Base-by-base conservation (phyloP, 768 basidiomycete genomes). In the Pleurotus sapidus region DNA sequence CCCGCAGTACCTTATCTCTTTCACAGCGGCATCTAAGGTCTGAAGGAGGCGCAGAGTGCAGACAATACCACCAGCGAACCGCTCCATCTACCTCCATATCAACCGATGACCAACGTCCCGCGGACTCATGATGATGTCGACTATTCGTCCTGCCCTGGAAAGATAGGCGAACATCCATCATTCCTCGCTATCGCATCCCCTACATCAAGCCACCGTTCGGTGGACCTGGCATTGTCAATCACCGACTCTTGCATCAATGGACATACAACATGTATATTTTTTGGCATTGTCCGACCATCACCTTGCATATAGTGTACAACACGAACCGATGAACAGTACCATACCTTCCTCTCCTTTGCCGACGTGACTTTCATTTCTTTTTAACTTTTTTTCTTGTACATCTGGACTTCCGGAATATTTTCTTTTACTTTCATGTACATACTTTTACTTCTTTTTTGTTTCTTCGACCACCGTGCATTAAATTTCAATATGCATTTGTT, bases 11-110 rank as follows among this genome's bases (percentile, higher is more conserved):
- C 53, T 55, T 49, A 57, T 34, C 64, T 68, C 65, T 59, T 65
- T 61, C 72, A 62, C 73, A 90, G 89, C 80, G 90, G 75, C 90
- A 92, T 73, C 74, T 93, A 62, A 87, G 90, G 65, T 93, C 91
- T 53, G 91, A 93, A 70, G 89, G 89, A 62, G 91, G 89, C 61
- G 86, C 87, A 58, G 89, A 91, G 37, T 93, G 90, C 69, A 78
- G 88, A 62, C 71, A 64, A 64, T 67, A 55, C 66, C 67, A 60
- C 63, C 61, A 70, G 55, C 65, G 59, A 56, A 18, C 18, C 23
- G 51, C 51, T 23, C 39, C 51, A 12, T 14, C 37, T 14, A 17
- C 51, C 17, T 54, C 51, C 8, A 48, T 17, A 20, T 11, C 17
- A 20, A 38, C 39, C n/a, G 51, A 39, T 37, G 51, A 54, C 25